Evolutionary conservation across 2,329 filamentous ascomycete species (phyloP), one percentile per base, ranked within the genome.

Genomic region (Talaromyces islandicus): DNA sequence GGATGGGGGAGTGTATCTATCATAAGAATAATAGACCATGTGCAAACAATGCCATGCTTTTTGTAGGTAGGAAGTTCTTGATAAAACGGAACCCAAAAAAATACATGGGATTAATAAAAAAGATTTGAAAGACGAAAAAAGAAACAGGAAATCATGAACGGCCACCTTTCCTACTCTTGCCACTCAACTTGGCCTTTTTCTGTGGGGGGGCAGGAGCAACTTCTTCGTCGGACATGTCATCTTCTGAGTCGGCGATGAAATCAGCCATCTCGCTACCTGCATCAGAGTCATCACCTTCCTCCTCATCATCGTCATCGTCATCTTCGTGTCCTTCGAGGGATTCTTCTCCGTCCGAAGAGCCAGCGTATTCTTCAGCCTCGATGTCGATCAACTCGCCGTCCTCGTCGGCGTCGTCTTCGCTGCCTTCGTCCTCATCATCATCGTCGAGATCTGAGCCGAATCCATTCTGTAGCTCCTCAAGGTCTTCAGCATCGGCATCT

Each of bases 251-350:
- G 6, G 77, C 75, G 55, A 81, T 74, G 64, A 79, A 76, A 56
- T 80, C 79, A 12, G 24, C 38, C 56, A 62, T 59, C n/a, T 59
- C 83, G 62, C 87, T 86, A 7, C 87, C 85, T 27, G 85, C 81
- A 58, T 86, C 81, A 54, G 85, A 83, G 10, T 84, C 81, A 61
- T 85, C 85, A 7, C 88, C 85, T 38, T 86, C 81, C 56, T n/a
- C n/a, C n/a, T 85, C 84, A 19, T 86, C 82, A 60, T 85, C 83
- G n/a, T 85, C 82, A 52, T 85, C 77, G 2, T 86, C 81, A 2
- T 83, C 83, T 61, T 87, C 84, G 25, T 86, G 81, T 62, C 85
- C 83, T 24, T 85, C 82, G 2, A 84, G 81, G 7, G 79, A 82
- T 46, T 80, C 77, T 17, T 80, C 79, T 3, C 73, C 74, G 35